Conservation (phyloP, 768 basidiomycete genomes). For the Amanita rimosa region DNA sequence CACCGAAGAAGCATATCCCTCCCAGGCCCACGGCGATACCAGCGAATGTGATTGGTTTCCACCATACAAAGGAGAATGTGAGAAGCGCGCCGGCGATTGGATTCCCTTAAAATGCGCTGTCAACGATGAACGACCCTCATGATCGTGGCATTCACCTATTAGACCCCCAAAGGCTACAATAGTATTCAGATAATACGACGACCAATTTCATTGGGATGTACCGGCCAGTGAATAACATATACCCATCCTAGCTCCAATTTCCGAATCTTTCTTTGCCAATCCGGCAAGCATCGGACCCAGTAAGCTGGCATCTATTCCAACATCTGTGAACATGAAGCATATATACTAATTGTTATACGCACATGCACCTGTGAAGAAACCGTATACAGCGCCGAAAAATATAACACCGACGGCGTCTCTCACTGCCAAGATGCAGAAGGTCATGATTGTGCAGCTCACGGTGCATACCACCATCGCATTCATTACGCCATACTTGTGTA, state of each 20-base stretch:
- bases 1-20: neutral
- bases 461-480: slow-evolving; percentile 27
- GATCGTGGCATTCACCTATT: slow-evolving; percentile 17
- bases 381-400: slow-evolving; percentile 29
- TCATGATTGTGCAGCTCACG: slow-evolving; percentile 19
- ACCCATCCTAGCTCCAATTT: slow-evolving; percentile 46
- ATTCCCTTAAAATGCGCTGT: slow-evolving; percentile 24
- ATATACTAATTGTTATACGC: slow-evolving; percentile 14
- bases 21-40: slow-evolving; percentile 26
- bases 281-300: slow-evolving; percentile 31
- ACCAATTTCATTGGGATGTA: slow-evolving; percentile 12
- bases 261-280: slow-evolving; percentile 31
- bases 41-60: slow-evolving; percentile 43
- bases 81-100: slow-evolving; percentile 51
- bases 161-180: slow-evolving; percentile 28
- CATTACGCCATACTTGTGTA: slow-evolving; percentile 26
- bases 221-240: slow-evolving; percentile 38
- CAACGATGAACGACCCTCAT: neutral
- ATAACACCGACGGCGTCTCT: slow-evolving; percentile 21
- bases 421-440: slow-evolving; percentile 33
- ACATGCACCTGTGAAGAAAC: slow-evolving; percentile 37
- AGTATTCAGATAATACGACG: neutral
- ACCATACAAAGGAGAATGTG: slow-evolving; percentile 41
- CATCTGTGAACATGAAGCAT: slow-evolving; percentile 6
- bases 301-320: slow-evolving; percentile 25